These are phyloP conservation scores for Pseudognaphalium luteoalbum DNA, from an alignment of 129 eudicot species.

Conservation along the genomic window DNA sequence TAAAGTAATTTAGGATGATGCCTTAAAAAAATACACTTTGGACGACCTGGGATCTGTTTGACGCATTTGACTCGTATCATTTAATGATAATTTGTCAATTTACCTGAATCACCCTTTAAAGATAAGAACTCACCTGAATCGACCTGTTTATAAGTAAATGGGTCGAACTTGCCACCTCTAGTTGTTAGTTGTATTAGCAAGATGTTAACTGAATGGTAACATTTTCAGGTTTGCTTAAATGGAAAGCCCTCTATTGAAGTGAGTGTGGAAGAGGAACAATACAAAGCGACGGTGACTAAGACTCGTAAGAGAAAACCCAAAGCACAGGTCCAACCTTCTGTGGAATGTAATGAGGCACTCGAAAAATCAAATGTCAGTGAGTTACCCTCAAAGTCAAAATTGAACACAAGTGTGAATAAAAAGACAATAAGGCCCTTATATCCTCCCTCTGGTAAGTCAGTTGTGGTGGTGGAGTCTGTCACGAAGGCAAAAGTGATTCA, in stretches of 20 bases:
- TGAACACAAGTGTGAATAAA: constrained; percentile 21
- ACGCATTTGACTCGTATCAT: background rate
- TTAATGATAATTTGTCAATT: background rate
- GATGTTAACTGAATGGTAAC: constrained; percentile 36
- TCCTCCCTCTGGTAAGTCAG: constrained; percentile 84
- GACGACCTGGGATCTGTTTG: background rate
- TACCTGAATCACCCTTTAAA: background rate
- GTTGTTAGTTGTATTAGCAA: background rate
- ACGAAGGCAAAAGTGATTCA: constrained; percentile 97
- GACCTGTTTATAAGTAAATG: background rate
- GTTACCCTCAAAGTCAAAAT: constrained; percentile 29
- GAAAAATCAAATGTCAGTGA: constrained; percentile 32
- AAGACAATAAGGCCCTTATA: constrained; percentile 57
- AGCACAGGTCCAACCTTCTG: constrained; percentile 28
- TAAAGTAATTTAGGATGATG: background rate
- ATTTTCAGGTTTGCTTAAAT: constrained; percentile 45
- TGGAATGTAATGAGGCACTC: constrained; percentile 19
- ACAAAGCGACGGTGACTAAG: constrained; percentile 33
- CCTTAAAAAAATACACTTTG: background rate
- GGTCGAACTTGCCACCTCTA: background rate
- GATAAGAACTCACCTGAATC: background rate
- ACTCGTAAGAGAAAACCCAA: constrained; percentile 37
- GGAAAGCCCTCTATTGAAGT: constrained; percentile 37
- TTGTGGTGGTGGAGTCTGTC: constrained; percentile 81
- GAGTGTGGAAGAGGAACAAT: constrained; percentile 34